Percentiles rank a stretch among this genome's conserved stretches.
phyloP scores from a whole-genome alignment of 2,329 filamentous ascomycete genomes.

The Neurospora sp. region DNA sequence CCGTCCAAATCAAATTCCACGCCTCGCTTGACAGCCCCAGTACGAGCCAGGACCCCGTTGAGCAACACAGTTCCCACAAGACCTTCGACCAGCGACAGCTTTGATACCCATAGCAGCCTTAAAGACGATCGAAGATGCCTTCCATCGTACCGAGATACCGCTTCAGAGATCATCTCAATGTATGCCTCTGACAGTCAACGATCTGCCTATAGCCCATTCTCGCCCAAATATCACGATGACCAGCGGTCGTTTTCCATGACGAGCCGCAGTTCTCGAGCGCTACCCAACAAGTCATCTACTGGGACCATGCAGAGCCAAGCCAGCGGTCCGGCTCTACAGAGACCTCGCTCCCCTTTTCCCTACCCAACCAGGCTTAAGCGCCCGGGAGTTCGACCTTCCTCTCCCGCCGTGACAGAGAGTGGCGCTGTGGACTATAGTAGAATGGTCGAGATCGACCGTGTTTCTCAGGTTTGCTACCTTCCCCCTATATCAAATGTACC shows the following conservation, averaged over 20 bases:
- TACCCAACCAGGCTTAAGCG: slow-evolving; percentile 49
- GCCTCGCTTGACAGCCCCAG: neutral
- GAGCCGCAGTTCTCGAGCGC: slow-evolving; percentile 35
- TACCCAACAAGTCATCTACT: slow-evolving; percentile 39
- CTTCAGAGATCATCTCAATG: slow-evolving; percentile 47
- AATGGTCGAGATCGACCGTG: slow-evolving; percentile 40
- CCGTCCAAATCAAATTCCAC: slow-evolving; percentile 2
- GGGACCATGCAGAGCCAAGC: slow-evolving; percentile 38
- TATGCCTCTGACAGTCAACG: slow-evolving; percentile 42
- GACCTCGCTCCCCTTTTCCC: slow-evolving; percentile 49
- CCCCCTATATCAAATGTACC: neutral
- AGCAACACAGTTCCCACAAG: slow-evolving; percentile 21
- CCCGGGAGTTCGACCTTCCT: slow-evolving; percentile 39
- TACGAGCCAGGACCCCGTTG: slow-evolving; percentile 21
- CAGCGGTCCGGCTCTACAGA: slow-evolving; percentile 33
- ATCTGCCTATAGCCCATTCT: slow-evolving; percentile 32
- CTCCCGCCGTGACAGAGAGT: slow-evolving; percentile 38
- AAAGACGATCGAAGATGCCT: slow-evolving; percentile 34
- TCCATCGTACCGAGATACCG: slow-evolving; percentile 41
- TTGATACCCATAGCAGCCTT: slow-evolving; percentile 22
- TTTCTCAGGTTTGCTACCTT: slow-evolving; percentile 31
- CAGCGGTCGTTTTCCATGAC: slow-evolving; percentile 47
- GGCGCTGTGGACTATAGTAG: slow-evolving; percentile 39
- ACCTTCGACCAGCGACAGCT: slow-evolving; percentile 21
- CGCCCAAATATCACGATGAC: slow-evolving; percentile 32